Evolutionary conservation across 2,329 filamentous ascomycete species (phyloP), one percentile per base, ranked within the genome.

Genomic region (Helotiales sp.): DNA sequence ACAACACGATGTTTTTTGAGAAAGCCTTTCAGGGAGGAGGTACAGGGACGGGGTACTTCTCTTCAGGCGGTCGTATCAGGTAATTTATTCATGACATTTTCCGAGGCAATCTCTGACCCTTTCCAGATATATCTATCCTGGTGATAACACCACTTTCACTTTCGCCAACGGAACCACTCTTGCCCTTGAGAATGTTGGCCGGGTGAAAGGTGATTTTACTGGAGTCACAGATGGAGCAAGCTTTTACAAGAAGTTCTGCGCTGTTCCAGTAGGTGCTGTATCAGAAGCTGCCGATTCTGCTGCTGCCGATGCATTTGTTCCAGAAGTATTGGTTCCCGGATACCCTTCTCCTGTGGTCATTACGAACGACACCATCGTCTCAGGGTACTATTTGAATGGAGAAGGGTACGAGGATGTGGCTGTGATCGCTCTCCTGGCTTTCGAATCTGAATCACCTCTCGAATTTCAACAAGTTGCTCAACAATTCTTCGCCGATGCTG

Each of bases 401-500:
- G 48, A 54, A 27, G 69, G 62, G 2, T 68, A 64, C 30, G 66
- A 67, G 13, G 67, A 71, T 59, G 67, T 71, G 13, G 69, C 69
- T 15, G 68, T 71, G 3, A 54, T 71, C 15, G 66, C 59, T 55
- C 31, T 70, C 19, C 48, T 69, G n/a, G 55, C 60, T 8, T 69
- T 70, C 38, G 64, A 65, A 25, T 64, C 67, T 0, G 55, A 67
- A 24, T 60, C 57, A 2, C 17, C 51, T 10, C 36, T 54, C 7
- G 68, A 71, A 53, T 71, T 71, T 38, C 69, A 71, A 50, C 48
- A 55, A 17, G 60, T 69, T 1, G 62, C 55, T 7, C 52, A 69
- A 49, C 55, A 71, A 4, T 76, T 85, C 63, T 73, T 86, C 15
- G 70, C 74, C 0, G 71, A 74, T 38, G 77, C 77, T 12, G 76